These are phyloP conservation scores for Ogataea corticis DNA, from an alignment of 805 yeast genomes.

Conservation along the genomic window DNA sequence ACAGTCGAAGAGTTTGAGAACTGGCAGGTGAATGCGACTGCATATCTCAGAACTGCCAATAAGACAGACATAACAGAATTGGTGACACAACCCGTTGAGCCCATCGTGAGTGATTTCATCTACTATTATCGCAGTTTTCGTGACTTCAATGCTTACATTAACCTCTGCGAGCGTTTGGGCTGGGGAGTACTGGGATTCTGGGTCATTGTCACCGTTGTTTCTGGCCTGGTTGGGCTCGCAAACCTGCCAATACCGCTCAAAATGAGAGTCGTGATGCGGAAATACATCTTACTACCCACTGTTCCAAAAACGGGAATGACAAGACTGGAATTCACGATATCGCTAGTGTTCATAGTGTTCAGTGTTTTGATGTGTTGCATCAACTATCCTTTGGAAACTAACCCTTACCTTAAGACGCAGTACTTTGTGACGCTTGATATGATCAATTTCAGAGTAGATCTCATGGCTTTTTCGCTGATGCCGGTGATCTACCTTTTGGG, in stretches of 20 bases:
- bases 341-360: constrained; percentile 33
- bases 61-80: constrained; percentile 22
- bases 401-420: constrained; percentile 35
- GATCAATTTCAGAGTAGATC: constrained; percentile 56
- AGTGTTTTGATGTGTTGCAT: constrained; percentile 36
- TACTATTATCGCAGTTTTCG: constrained; percentile 38
- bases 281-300: constrained; percentile 6
- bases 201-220: constrained; percentile 35
- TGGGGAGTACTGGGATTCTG: constrained; percentile 49
- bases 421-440: constrained; percentile 34
- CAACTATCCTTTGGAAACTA: constrained; percentile 40
- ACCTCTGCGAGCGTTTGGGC: constrained; percentile 41
- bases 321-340: constrained; percentile 27
- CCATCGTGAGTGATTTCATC: constrained; percentile 33
- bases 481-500: constrained; percentile 67
- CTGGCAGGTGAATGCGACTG: constrained; percentile 35
- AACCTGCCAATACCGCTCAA: background rate
- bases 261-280: background rate
- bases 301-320: constrained; percentile 18
- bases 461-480: constrained; percentile 50
- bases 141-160: constrained; percentile 38
- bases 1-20: constrained; percentile 35
- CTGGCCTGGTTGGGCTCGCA: constrained; percentile 31
- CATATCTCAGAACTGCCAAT: constrained; percentile 34
- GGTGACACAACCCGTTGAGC: constrained; percentile 36